Evolutionary conservation across 176 grass and related monocot species (phyloP).

Genomic region (Phoenix dactylifera): DNA sequence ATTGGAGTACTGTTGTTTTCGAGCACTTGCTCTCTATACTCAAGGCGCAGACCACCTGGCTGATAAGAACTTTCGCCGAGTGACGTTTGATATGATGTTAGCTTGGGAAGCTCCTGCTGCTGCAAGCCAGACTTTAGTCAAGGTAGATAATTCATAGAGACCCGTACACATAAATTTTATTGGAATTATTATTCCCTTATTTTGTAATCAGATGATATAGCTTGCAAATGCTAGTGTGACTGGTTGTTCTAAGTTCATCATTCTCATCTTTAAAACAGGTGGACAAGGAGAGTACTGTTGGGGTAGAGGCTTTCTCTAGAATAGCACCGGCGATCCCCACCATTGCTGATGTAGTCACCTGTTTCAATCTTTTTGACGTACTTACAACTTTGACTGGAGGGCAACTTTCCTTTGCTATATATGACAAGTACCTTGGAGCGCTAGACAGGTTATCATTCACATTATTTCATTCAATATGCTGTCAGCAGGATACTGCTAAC

Average conservation of each 20-base stretch:
- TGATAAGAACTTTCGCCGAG: conserved; percentile 50
- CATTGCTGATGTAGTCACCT: conserved; percentile 84
- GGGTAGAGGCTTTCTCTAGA: conserved; percentile 82
- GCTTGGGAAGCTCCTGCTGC: conserved; percentile 77
- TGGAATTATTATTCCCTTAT: no score
- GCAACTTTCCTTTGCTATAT: conserved; percentile 65
- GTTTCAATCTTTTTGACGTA: conserved; percentile 82
- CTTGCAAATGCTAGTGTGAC: no score
- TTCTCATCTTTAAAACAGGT: conserved; percentile 38
- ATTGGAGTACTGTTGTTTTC: conserved; percentile 91
- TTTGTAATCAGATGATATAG: no score
- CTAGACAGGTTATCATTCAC: conserved; percentile 57
- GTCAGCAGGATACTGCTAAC: no score
- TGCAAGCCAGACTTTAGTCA: conserved; percentile 43
- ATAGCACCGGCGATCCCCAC: conserved; percentile 90
- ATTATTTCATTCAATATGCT: no score
- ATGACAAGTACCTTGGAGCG: conserved; percentile 84
- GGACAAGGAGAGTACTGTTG: conserved; percentile 64
- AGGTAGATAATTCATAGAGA: conserved; percentile 27
- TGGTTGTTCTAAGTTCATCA: neutral
- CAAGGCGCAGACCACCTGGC: conserved; percentile 64
- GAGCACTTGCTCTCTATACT: conserved; percentile 59
- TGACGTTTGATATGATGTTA: conserved; percentile 99
- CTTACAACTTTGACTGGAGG: conserved; percentile 69
- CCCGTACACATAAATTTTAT: no score